Evolutionary conservation across 1,284 basidiomycete genomes (phyloP).

Genomic region (Malassezia furfur): DNA sequence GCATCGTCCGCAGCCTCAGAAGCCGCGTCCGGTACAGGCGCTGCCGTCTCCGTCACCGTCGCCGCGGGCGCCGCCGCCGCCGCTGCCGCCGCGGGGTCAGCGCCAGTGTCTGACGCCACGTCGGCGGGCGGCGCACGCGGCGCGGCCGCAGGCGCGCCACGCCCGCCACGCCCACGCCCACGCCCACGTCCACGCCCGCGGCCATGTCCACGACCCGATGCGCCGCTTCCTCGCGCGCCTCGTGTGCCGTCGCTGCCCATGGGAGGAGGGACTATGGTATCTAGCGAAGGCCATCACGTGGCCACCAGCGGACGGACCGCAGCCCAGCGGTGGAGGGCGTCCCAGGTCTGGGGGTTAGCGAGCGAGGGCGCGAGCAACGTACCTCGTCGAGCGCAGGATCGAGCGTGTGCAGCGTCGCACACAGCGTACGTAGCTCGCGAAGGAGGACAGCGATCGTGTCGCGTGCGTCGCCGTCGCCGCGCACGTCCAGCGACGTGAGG

Average conservation of each 20-base stretch:
- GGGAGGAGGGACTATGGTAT: neutral
- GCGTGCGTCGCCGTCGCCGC: neutral
- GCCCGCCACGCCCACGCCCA: neutral
- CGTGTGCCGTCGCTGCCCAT: neutral
- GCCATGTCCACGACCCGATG: neutral
- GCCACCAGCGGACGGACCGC: conserved; percentile 2
- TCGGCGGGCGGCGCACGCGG: too few species aligned
- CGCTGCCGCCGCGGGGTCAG: neutral
- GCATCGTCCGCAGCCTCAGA: conserved; percentile 15
- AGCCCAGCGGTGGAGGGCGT: neutral
- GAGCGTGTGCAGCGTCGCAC: neutral
- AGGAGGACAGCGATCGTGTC: neutral
- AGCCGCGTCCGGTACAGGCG: too few species aligned
- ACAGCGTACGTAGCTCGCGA: neutral
- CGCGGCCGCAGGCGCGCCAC: neutral
- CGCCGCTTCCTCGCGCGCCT: neutral
- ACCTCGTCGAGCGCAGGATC: neutral
- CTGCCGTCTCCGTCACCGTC: neutral
- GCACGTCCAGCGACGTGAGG: neutral
- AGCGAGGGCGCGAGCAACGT: neutral
- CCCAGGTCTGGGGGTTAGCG: neutral
- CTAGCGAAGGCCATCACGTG: conserved; percentile 4
- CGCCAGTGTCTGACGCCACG: too few species aligned
- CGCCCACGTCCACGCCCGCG: conserved; percentile 8
- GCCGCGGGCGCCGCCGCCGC: neutral